A percentile compares a stretch with the other conserved stretches of the same genome.
phyloP scores from a whole-genome alignment of 805 yeast species.

The Maudiozyma bulderi region DNA sequence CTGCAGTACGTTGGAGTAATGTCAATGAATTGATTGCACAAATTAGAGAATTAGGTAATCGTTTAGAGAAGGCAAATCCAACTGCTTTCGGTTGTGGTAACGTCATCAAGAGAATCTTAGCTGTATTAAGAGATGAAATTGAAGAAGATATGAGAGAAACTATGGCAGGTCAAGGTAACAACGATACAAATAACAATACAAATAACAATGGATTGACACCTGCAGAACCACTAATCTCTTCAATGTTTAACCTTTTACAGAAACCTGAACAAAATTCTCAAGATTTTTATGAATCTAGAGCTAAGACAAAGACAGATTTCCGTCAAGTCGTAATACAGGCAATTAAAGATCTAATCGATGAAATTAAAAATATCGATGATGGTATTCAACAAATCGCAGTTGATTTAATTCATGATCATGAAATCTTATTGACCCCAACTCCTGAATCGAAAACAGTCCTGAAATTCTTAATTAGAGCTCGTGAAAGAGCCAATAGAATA shows the following conservation, averaged over 20 bases:
- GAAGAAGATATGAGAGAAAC: slow-evolving; percentile 37
- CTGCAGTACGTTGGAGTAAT: slow-evolving; percentile 80
- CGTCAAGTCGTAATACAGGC: slow-evolving; percentile 86
- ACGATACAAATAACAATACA: slow-evolving; percentile 3
- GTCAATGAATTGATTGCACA: slow-evolving; percentile 62
- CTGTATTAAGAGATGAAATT: slow-evolving; percentile 78
- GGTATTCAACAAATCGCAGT: slow-evolving; percentile 84
- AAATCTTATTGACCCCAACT: slow-evolving; percentile 77
- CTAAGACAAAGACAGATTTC: slow-evolving; percentile 42
- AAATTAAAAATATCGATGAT: slow-evolving; percentile 79
- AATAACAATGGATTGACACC: slow-evolving; percentile 9
- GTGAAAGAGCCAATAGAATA: slow-evolving; percentile 63
- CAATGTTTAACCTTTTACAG: slow-evolving; percentile 82
- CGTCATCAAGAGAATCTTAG: slow-evolving; percentile 79
- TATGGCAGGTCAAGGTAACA: slow-evolving; percentile 4
- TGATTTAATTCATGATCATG: slow-evolving; percentile 90
- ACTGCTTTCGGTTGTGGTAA: slow-evolving; percentile 84
- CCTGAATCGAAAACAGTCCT: slow-evolving; percentile 85
- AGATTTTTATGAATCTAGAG: slow-evolving; percentile 5
- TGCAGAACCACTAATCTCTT: slow-evolving; percentile 51
- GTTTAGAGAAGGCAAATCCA: slow-evolving; percentile 73
- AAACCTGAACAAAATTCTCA: slow-evolving; percentile 30
- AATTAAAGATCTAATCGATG: slow-evolving; percentile 85
- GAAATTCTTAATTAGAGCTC: slow-evolving; percentile 76
- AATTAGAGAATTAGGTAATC: slow-evolving; percentile 63